Evolutionary conservation across 75 land plant species (phyloP).

Genomic region (Sequoiadendron giganteum): DNA sequence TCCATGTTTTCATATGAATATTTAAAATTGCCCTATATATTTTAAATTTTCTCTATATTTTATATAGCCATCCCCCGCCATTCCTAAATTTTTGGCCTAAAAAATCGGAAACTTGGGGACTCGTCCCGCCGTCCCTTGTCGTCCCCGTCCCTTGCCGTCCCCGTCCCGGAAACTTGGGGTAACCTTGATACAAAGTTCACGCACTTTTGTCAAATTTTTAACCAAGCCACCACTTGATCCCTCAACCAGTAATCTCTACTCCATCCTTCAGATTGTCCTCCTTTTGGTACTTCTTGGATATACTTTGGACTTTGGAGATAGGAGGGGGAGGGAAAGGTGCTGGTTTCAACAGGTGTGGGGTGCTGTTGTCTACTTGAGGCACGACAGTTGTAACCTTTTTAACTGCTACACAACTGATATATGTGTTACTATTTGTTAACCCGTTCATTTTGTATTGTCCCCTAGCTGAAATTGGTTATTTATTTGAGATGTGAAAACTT

Average conservation of each 20-base stretch:
- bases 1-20: no score
- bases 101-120: no score
- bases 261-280: background rate
- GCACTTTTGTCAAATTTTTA: background rate
- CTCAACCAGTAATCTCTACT: background rate
- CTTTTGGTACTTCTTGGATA: background rate
- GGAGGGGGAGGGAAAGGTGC: background rate
- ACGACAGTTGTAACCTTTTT: background rate
- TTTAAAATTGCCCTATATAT: no score
- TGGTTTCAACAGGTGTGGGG: no score
- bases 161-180: no score
- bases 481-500: background rate
- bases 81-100: no score
- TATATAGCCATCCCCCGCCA: no score
- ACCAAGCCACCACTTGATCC: background rate
- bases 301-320: background rate
- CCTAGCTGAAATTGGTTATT: background rate
- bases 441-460: background rate
- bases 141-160: no score
- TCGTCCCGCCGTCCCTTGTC: no score
- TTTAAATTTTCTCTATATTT: no score
- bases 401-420: no score
- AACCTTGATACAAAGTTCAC: background rate
- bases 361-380: background rate
- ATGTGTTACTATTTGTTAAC: no score